Percentiles rank a stretch among this genome's conserved stretches.
Conservation (phyloP, 495 filamentous ascomycete species). For the Penicillium riverlandense region DNA sequence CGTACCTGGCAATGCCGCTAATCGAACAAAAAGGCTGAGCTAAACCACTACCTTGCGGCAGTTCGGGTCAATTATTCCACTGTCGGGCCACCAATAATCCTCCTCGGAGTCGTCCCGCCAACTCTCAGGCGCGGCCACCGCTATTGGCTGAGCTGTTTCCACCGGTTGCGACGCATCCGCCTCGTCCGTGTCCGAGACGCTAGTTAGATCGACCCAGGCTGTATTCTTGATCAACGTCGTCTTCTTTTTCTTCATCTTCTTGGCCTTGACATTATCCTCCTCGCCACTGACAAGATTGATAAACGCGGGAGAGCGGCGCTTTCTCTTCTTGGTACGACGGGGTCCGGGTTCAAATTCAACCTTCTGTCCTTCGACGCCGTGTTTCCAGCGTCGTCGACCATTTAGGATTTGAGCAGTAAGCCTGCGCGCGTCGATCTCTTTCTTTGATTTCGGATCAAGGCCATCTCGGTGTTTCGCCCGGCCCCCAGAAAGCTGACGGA, state of each 20-base stretch:
- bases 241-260: neutral
- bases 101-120: conserved; percentile 24
- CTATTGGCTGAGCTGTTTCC: neutral
- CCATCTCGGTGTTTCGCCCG: conserved; percentile 11
- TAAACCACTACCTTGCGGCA: conserved; percentile 8
- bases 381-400: too few relatives aligned
- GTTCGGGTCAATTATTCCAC: conserved; percentile 24
- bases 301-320: too few relatives aligned
- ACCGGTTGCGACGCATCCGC: neutral
- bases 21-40: too few relatives aligned
- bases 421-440: conserved; percentile 12
- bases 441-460: conserved; percentile 10
- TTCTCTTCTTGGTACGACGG: too few relatives aligned
- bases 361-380: too few relatives aligned
- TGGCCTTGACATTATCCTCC: too few relatives aligned
- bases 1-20: too few relatives aligned
- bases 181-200: too few relatives aligned
- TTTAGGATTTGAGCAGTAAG: conserved; percentile 11
- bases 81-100: conserved; percentile 43
- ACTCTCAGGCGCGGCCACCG: neutral
- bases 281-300: too few relatives aligned
- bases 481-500: conserved; percentile 24
- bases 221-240: conserved; percentile 1
- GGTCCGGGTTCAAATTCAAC: too few relatives aligned
- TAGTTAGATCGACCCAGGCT: conserved; percentile 26